phyloP scores from a whole-genome alignment of 2,329 filamentous ascomycete genomes.

The Diplodia intermedia region DNA sequence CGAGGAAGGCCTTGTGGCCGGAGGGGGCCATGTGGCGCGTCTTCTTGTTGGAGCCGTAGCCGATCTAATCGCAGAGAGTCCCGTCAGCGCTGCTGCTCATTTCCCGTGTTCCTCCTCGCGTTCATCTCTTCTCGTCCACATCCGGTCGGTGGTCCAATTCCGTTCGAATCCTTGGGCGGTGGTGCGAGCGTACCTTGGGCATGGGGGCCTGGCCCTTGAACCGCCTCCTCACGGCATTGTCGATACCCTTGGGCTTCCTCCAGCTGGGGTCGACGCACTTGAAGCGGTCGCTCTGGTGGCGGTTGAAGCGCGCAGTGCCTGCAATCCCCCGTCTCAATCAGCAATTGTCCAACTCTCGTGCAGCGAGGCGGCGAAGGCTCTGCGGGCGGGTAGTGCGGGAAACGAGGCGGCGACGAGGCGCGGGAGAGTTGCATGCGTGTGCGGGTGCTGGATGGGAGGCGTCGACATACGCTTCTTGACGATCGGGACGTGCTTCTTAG shows the following conservation, averaged over 20 bases:
- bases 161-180: constrained; percentile 3
- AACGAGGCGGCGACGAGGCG: constrained; percentile 32
- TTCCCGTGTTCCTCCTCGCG: constrained; percentile 1
- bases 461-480: constrained; percentile 97
- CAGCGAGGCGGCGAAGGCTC: constrained; percentile 6
- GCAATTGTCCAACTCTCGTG: constrained; percentile 15
- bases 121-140: constrained; percentile 3
- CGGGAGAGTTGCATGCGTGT: neutral
- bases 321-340: constrained; percentile 37
- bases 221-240: constrained; percentile 95
- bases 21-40: constrained; percentile 98
- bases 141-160: constrained; percentile 1
- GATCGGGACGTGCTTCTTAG: constrained; percentile 99
- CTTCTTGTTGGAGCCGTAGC: constrained; percentile 99
- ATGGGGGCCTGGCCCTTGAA: constrained; percentile 96
- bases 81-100: constrained; percentile 41
- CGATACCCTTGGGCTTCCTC: constrained; percentile 99
- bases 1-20: constrained; percentile 99
- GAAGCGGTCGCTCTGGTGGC: constrained; percentile 98
- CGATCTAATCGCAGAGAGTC: constrained; percentile 70
- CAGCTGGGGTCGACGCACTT: constrained; percentile 88
- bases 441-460: constrained; percentile 20
- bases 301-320: constrained; percentile 94
- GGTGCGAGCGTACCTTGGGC: constrained; percentile 80
- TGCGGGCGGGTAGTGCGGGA: neutral